Conservation (phyloP, 148 eudicot genomes). For the Cornus florida region DNA sequence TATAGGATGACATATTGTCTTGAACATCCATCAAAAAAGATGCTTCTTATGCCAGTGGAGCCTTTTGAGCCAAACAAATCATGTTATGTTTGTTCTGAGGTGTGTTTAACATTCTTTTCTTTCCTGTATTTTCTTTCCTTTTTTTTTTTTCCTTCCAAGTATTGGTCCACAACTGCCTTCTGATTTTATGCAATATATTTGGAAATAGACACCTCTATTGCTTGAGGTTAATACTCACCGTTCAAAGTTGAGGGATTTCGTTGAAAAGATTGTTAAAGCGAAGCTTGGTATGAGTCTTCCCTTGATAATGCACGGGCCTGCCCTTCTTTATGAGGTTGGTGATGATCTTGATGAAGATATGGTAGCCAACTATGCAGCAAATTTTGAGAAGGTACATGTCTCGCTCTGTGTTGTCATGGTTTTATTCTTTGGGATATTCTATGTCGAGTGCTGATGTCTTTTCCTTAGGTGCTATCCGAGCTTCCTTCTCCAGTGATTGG, state of each 20-base stretch:
- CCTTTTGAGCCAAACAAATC: constrained; percentile 88
- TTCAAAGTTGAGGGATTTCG: constrained; percentile 75
- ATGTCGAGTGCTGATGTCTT: neutral
- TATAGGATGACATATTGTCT: constrained; percentile 91
- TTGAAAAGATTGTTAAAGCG: constrained; percentile 79
- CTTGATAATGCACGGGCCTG: constrained; percentile 63
- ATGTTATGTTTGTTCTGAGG: constrained; percentile 95
- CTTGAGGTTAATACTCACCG: constrained; percentile 82
- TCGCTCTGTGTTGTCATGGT: neutral
- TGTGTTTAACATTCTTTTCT: constrained; percentile 17
- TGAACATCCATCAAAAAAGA: constrained; percentile 78
- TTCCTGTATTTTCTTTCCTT: neutral
- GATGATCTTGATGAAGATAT: constrained; percentile 90
- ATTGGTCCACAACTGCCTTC: constrained; percentile 4
- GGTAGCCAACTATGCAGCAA: constrained; percentile 77
- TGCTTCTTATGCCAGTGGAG: constrained; percentile 96
- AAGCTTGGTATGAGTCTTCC: constrained; percentile 94
- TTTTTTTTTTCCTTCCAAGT: constrained; percentile 3
- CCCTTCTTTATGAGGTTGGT: constrained; percentile 91
- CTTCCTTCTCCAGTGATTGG: constrained; percentile 80
- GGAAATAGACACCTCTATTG: constrained; percentile 65
- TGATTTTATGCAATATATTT: constrained; percentile 20
- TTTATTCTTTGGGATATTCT: neutral
- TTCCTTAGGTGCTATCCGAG: constrained; percentile 69
- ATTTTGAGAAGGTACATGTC: constrained; percentile 88